Conservation (phyloP, 2,329 filamentous ascomycete genomes). For the Phialophora chinensis region DNA sequence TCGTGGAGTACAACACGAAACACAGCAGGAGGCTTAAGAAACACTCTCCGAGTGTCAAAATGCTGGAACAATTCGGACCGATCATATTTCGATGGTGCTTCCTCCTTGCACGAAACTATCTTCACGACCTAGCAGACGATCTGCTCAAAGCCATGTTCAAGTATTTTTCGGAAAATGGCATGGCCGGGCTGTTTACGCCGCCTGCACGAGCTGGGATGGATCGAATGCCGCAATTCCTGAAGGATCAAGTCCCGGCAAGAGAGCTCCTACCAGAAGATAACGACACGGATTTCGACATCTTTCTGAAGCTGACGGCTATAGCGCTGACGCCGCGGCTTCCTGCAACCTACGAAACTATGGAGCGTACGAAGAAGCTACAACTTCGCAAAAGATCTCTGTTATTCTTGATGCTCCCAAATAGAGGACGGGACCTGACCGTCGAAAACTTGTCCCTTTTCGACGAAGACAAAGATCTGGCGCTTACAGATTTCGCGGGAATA, state of each 20-base stretch:
- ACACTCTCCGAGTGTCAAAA: not conserved
- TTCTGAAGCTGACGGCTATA: constrained; percentile 34
- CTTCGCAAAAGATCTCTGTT: constrained; percentile 32
- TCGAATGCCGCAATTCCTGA: constrained; percentile 24
- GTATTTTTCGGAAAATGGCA: constrained; percentile 34
- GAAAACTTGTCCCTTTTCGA: constrained; percentile 25
- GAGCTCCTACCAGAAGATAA: constrained; percentile 21
- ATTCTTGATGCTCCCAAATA: constrained; percentile 36
- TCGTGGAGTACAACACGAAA: constrained; percentile 17
- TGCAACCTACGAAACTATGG: constrained; percentile 4
- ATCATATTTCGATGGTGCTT: constrained; percentile 31
- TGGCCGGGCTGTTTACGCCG: constrained; percentile 32
- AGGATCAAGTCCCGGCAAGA: constrained; percentile 9
- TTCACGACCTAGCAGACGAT: constrained; percentile 20
- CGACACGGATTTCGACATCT: constrained; percentile 35
- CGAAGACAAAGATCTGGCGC: constrained; percentile 24
- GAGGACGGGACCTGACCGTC: constrained; percentile 23
- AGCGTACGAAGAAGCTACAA: constrained; percentile 15
- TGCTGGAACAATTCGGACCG: constrained; percentile 25
- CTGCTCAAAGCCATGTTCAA: constrained; percentile 35
- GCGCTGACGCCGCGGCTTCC: constrained; percentile 18
- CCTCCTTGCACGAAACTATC: constrained; percentile 21
- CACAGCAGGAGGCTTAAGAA: not conserved
- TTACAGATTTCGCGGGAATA: constrained; percentile 27
- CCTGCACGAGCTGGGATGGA: not conserved